phyloP scores from a whole-genome alignment of 768 basidiomycete genomes.

The Dictyophora rubrovolvata region DNA sequence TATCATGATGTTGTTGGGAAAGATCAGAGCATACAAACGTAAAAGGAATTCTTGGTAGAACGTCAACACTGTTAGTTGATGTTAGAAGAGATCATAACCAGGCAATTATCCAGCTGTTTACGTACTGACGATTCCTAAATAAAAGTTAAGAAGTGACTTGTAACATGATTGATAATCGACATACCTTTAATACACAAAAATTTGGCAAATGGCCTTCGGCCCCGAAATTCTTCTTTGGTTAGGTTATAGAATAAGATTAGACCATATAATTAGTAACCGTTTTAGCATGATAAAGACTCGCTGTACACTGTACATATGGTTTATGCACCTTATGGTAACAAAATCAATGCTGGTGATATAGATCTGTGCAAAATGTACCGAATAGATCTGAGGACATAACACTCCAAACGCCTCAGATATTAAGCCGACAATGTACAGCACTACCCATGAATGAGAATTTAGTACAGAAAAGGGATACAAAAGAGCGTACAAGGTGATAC shows the following conservation, averaged over 20 bases:
- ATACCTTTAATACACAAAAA: conserved; percentile 68
- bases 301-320: neutral
- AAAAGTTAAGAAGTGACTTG: neutral
- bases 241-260: conserved; percentile 76
- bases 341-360: conserved; percentile 71
- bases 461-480: neutral
- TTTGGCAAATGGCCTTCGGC: conserved; percentile 69
- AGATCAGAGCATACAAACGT: conserved; percentile 17
- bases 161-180: neutral
- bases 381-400: conserved; percentile 58
- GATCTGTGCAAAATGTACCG: conserved; percentile 49
- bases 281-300: neutral
- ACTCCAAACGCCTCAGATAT: conserved; percentile 61
- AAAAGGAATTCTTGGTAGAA: conserved; percentile 80
- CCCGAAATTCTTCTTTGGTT: conserved; percentile 68
- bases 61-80: conserved; percentile 73
- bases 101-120: neutral
- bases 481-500: conserved; percentile 43
- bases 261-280: conserved; percentile 52
- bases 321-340: conserved; percentile 63
- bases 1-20: neutral
- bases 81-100: neutral
- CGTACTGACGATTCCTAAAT: conserved; percentile 7
- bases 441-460: conserved; percentile 18
- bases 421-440: conserved; percentile 65